Base-by-base conservation (phyloP, 306 rosid species). In the Quercus rubra region DNA sequence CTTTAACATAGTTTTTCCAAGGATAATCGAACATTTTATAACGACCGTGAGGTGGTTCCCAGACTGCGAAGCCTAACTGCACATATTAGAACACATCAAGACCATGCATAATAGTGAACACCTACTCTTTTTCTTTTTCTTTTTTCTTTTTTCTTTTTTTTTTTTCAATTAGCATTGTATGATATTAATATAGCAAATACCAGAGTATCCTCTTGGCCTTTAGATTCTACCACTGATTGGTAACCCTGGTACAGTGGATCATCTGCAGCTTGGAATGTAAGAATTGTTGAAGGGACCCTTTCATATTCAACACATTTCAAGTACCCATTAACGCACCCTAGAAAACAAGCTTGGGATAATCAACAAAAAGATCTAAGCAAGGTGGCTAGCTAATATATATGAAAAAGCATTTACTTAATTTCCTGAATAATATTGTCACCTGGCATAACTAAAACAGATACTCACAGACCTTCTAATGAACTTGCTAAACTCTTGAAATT, bases 21-120 rank as follows among this genome's bases (percentile, higher is more conserved):
- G 97, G 94, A 85, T 91, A 89, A 20, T 80, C 78, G 85, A 86
- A 88, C 76, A 55, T 77, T 77, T 80, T 88, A 75, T 89, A 89
- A 51, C 86, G 92, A 25, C 94, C 97, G 78, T 91, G 97, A 33
- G 97, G 97, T 41, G 97, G 97, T 78, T 91, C 97, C 93, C 93
- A 91, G 55, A 86, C 49, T 51, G 97, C 97, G 78, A 91, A 91
- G 58, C 85, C 97, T 62, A 91, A 25, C 97, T 91, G 86, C 79
- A 69, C 28, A 73, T 51, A 12, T 57, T 6, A 23, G 66, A 57
- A 30, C 5, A 19, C 54, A 5, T 21, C 73, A 55, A 55, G 52
- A 69, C 56, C 20, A 21, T 14, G 63, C 5, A 66, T 61, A 77
- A 62, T 20, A 41, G 54, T 49, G 54, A 3, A 49, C 4, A 49